Base-by-base conservation (phyloP, 2,329 filamentous ascomycete species). In the Paecilomyces niveus region DNA sequence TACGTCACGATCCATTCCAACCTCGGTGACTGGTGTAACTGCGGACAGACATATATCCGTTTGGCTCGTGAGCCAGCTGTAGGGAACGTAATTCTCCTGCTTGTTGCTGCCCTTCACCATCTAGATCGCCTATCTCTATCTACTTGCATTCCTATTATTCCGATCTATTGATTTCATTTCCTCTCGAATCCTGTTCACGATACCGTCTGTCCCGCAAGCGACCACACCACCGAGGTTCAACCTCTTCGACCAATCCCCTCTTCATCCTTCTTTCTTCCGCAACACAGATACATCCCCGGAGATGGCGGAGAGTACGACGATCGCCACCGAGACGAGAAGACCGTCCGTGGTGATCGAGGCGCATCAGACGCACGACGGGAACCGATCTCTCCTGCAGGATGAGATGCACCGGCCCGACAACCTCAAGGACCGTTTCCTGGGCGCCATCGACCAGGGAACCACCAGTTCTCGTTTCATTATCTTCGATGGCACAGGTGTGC, bases 391-490 rank as follows among this genome's bases (percentile, higher is more conserved):
- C n/a, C 39, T 75, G 9, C 71, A 73, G 49, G 66, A 73, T 33
- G 70, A 74, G 58, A 62, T 62, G 1, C 68, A 64, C 52, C 67
- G 67, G 39, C 59, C 52, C 6, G 70, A 70, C 55, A 70, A 70
- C 54, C 62, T 74, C 49, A 73, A 74, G 58, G 65, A 74, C 33
- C 71, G 64, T 53, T 96, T 90, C 68, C 87, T 96, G 61, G 92
- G 91, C 60, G 90, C 89, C 65, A 92, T 96, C 71, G 92, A 96
- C 71, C 90, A 95, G 69, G 92, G 92, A 59, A 96, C 92, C 11
- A 96, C 92, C 32, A 93, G 89, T 59, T 90, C 91, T 33, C 84
- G 92, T 39, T 96, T 96, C 76, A 83, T 96, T 66, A 92, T 97
- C 70, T 96, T 96, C 77, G 87, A 96, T 74, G 85, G 85, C 63